Evolutionary conservation across 768 basidiomycete genomes (phyloP), one percentile per base, ranked within the genome.

Genomic region (Baorangia bicolor): DNA sequence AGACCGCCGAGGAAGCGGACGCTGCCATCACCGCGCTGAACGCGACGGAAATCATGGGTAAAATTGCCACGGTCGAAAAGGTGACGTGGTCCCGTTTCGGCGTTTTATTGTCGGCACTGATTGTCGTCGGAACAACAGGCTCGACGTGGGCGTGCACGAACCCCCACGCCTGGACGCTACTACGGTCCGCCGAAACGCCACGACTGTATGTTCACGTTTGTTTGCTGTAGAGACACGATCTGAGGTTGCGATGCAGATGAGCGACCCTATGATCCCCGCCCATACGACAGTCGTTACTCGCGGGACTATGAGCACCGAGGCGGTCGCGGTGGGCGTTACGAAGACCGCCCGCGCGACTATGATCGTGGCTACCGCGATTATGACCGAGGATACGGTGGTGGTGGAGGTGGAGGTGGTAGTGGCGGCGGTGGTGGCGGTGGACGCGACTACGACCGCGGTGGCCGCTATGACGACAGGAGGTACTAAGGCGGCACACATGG

Each of bases 151-250:
- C 87, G 93, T 58, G 93, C 92, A 18, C 81, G 93, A 60, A 91
- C 93, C 13, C 90, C 96, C 3, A 99, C 96, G 7, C 96, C 96
- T 4, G 96, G 96, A 27, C 77, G 89, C 50, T 99, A 99, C 81
- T 92, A 91, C 59, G 95, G 94, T 0, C 92, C 94, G 44, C 92
- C 94, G 41, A 94, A 95, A 75, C 81, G 90, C 37, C 74, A 77
- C 56, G 86, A 88, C 58, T 71, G 87, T 87, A 63, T 55, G 81
- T 72, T 30, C 47, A 16, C n/a, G 25, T 48, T 21, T 55, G 25
- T 52, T 48, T 56, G 11, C 12, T 35, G 8, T 35, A 12, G 18
- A 31, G 6, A n/a, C 14, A 14, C 20, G 6, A 30, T 13, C 42
- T 63, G 13, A 58, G 25, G 35, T 46, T 28, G 21, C 25, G 45